Conservation (phyloP, 306 rosid genomes). For the Sicyos baderoa region DNA sequence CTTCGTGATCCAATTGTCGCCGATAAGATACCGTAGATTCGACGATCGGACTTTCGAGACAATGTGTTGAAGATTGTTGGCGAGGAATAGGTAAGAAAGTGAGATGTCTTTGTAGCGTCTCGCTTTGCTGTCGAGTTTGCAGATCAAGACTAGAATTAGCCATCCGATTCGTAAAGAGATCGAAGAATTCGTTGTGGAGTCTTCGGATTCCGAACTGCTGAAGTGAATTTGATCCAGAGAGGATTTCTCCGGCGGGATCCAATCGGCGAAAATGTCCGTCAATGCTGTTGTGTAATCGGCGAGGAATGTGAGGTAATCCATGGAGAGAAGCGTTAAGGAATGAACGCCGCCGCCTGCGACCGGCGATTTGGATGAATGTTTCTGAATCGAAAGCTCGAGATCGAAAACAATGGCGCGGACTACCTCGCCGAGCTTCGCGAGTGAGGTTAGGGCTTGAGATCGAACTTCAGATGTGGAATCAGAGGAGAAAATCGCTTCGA, state of each 20-base stretch:
- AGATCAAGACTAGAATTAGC: conserved; percentile 62
- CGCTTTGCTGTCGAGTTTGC: conserved; percentile 64
- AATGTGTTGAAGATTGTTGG: conserved; percentile 76
- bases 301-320: conserved; percentile 42
- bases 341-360: conserved; percentile 37
- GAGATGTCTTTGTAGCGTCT: conserved; percentile 58
- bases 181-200: conserved; percentile 13
- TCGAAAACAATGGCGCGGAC: conserved; percentile 32
- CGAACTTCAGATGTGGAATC: conserved; percentile 34
- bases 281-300: conserved; percentile 46
- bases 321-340: conserved; percentile 32
- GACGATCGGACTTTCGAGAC: conserved; percentile 50
- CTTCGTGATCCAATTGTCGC: conserved; percentile 50
- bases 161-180: conserved; percentile 47
- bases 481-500: conserved; percentile 49
- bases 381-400: conserved; percentile 42
- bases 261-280: conserved; percentile 41
- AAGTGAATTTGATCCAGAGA: conserved; percentile 34
- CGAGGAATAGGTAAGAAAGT: conserved; percentile 65
- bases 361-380: conserved; percentile 32
- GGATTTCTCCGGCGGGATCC: conserved; percentile 25
- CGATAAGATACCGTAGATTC: conserved; percentile 44
- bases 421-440: conserved; percentile 29
- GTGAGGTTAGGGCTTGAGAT: conserved; percentile 35
- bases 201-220: conserved; percentile 27